Base-by-base conservation (phyloP, 305 asterid species). In the Fraxinus platypoda region DNA sequence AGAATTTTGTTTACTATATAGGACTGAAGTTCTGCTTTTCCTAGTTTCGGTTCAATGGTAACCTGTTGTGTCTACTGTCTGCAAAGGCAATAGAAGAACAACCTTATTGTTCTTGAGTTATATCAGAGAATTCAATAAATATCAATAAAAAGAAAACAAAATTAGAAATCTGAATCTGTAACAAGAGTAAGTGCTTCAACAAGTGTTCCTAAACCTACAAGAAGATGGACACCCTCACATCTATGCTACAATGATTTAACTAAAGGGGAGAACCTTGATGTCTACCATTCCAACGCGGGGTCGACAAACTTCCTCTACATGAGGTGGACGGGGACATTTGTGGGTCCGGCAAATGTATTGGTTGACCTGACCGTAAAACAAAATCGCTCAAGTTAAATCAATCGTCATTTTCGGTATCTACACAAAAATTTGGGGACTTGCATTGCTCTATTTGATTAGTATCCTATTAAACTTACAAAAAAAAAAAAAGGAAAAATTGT, bases 131-230 rank as follows among this genome's bases (percentile, higher is more conserved):
- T 43, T 43, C 52, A 12, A 43, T 43, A 43, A 43, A 43, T 43
- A 43, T 73, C 13, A 3, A 43, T 43, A 41, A 41, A 41, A 43
- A 33, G 1, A 11, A 43, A 43, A 43, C 52, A 11, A 43, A 43
- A 43, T 19, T 73, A 80, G 76, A 85, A 59, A 11, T 74, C 84
- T 76, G 85, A 78, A 78, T 90, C 89, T 0, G 90, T 78, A 70
- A 88, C 92, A 52, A 87, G 79, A 41, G 91, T 85, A 15, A 86
- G 85, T 4, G 97, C 95, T 82, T 92, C 93, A 31, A 87, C 87
- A 25, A 92, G 91, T 89, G 15, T 79, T 84, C 74, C 94, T 79
- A 0, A 92, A 90, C 81, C 92, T 0, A 0, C 78, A 34, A 93
- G 49, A 41, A 41, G 49, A 41, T 41, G 3, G 3, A 41, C 2